Base-by-base conservation (phyloP, 352 stramenopile species). In the Phytopythium chamaehyphon region DNA sequence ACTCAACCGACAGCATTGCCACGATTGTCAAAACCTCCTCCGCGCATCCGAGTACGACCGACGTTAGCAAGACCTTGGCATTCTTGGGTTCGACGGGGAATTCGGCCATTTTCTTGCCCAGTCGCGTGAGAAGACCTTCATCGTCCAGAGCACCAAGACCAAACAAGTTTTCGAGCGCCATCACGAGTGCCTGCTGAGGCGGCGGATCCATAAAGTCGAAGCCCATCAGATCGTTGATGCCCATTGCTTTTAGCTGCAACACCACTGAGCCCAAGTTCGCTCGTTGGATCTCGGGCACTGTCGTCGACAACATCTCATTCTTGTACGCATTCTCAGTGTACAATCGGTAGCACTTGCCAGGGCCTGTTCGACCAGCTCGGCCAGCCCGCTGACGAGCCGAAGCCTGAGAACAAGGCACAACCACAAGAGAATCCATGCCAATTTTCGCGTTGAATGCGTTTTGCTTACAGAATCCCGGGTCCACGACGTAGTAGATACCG, bases 141-240 rank as follows among this genome's bases (percentile, higher is more conserved):
- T 99, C 97, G 64, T 99, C 97, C 6, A 99, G 66, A 9, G 97
- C 97, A 33, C 97, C 97, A 0, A 99, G 73, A 0, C 88, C 93
- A 51, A 99, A 98, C 3, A 99, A 74, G n/a, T 90, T 95, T 66
- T 99, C 96, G 42, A 99, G 93, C 7, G 97, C 96, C 51, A 92
- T 95, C 3, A 99, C 88, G 16, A 99, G 71, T 26, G 97, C 98
- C 54, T 98, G 91, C 38, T 98, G 80, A 18, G 97, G 93, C 5
- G 98, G 98, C 19, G 97, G 96, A 64, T 99, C 97, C 94, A 99
- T 99, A 54, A 99, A 99, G 69, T 99, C 97, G 70, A 99, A 99
- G 21, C 81, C 78, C 48, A 99, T 77, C 15, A 99, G 71, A 65
- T 99, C 97, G 59, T 99, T 98, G 62, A 99, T 99, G 36, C 97